phyloP scores from a whole-genome alignment of 768 basidiomycete genomes.

The Crepidotus variabilis region DNA sequence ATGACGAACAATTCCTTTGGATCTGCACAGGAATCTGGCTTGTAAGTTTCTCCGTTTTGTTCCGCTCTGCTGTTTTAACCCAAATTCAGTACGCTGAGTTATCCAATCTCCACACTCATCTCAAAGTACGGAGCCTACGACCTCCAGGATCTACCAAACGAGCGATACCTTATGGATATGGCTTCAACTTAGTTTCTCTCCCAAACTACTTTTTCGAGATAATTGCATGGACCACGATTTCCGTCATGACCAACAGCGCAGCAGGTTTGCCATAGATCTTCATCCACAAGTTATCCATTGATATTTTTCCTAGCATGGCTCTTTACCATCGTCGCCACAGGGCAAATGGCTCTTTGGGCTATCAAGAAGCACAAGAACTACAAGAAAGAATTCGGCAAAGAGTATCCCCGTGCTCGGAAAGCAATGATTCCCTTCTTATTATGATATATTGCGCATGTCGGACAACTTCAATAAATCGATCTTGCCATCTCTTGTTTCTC shows the following conservation, averaged over 20 bases:
- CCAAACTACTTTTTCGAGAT: slow-evolving; percentile 96
- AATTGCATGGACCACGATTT: slow-evolving; percentile 69
- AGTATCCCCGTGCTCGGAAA: slow-evolving; percentile 73
- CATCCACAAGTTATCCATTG: background rate
- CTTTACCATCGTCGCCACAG: slow-evolving; percentile 60
- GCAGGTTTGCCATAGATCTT: slow-evolving; percentile 48
- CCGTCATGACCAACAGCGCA: slow-evolving; percentile 73
- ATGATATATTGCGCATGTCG: background rate
- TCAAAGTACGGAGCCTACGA: slow-evolving; percentile 80
- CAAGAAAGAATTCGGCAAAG: slow-evolving; percentile 89
- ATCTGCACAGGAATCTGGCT: slow-evolving; percentile 66
- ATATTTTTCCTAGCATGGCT: slow-evolving; percentile 42
- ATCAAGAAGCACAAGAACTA: slow-evolving; percentile 86
- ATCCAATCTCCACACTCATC: slow-evolving; percentile 81
- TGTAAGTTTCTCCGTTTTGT: slow-evolving; percentile 43
- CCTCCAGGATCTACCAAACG: slow-evolving; percentile 75
- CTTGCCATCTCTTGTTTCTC: too few relatives aligned
- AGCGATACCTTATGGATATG: slow-evolving; percentile 89
- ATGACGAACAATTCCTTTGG: slow-evolving; percentile 65
- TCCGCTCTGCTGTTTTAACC: background rate
- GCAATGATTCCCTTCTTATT: slow-evolving; percentile 67
- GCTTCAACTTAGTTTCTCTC: slow-evolving; percentile 81
- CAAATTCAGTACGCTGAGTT: slow-evolving; percentile 70
- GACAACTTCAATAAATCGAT: background rate
- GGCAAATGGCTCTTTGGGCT: slow-evolving; percentile 85